A percentile compares a stretch with the other conserved stretches of the same genome.
Evolutionary conservation across 371 early-diverging fungal genomes (phyloP).

Genomic region (Zopfochytrium polystomum): DNA sequence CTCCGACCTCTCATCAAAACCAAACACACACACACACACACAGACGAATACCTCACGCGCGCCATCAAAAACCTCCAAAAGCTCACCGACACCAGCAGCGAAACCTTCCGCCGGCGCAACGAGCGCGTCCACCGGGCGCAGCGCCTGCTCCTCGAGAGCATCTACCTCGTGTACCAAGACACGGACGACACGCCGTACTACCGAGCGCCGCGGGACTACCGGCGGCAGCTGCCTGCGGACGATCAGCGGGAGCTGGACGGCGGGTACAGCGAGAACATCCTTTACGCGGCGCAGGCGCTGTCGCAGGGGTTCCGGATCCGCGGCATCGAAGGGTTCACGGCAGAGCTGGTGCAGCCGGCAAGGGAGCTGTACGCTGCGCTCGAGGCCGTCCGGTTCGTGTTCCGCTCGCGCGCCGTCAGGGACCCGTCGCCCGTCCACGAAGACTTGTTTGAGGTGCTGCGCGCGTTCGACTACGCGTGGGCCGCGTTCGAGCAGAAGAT

Average conservation of each 20-base stretch:
- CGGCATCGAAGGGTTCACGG: constrained; percentile 53
- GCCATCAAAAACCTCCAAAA: constrained; percentile 34
- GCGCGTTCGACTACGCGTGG: constrained; percentile 62
- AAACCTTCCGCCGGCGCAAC: constrained; percentile 38
- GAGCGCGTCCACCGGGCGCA: constrained; percentile 54
- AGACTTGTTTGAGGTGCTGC: constrained; percentile 44
- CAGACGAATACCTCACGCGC: constrained; percentile 40
- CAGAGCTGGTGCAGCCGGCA: constrained; percentile 47
- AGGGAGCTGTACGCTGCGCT: constrained; percentile 47
- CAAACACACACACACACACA: neutral
- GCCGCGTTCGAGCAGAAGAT: constrained; percentile 58
- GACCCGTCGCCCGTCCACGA: constrained; percentile 20
- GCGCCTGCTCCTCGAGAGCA: constrained; percentile 38
- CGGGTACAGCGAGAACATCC: constrained; percentile 59
- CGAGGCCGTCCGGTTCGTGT: constrained; percentile 51
- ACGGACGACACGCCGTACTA: constrained; percentile 26
- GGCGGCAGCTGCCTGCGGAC: constrained; percentile 53
- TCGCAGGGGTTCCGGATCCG: constrained; percentile 58
- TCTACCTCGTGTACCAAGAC: constrained; percentile 36
- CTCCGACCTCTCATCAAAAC: neutral
- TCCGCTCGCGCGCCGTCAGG: constrained; percentile 28
- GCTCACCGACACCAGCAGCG: constrained; percentile 30
- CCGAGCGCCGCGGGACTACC: constrained; percentile 44
- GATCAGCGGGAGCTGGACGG: constrained; percentile 58
- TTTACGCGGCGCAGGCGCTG: constrained; percentile 62